These are phyloP conservation scores for Solanum lignicaule DNA, from an alignment of 257 asterid species.

Conservation along the genomic window DNA sequence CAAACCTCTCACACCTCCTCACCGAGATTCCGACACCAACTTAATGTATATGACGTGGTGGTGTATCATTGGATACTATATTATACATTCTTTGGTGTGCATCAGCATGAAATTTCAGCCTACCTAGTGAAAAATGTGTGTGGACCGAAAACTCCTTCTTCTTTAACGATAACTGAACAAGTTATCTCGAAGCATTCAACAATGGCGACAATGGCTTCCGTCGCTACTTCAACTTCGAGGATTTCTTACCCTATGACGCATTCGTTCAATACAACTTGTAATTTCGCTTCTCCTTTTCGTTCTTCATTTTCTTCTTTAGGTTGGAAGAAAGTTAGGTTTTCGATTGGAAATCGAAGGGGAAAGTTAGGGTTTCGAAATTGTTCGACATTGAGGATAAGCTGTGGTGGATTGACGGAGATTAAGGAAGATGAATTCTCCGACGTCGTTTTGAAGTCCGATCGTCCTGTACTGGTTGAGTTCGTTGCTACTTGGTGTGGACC, in stretches of 20 bases:
- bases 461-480: conserved; percentile 81
- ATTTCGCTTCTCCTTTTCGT: not conserved
- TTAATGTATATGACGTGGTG: no score
- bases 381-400: conserved; percentile 14
- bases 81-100: not conserved
- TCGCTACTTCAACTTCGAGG: not conserved
- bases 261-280: not conserved
- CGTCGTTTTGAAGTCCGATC: conserved; percentile 63
- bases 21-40: no score
- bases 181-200: not conserved
- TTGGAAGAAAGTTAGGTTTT: not conserved
- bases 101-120: not conserved
- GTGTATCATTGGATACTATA: no score
- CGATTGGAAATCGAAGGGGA: not conserved
- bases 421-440: conserved; percentile 43
- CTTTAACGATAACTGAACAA: not conserved
- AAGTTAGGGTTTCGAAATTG: not conserved
- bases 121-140: not conserved
- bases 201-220: not conserved
- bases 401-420: conserved; percentile 38
- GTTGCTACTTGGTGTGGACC: conserved; percentile 94
- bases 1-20: not conserved
- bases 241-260: not conserved
- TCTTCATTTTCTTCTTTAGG: not conserved
- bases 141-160: not conserved